These are phyloP conservation scores for Fusarium sp. DNA, from an alignment of 2,329 filamentous ascomycete species.

Conservation along the genomic window DNA sequence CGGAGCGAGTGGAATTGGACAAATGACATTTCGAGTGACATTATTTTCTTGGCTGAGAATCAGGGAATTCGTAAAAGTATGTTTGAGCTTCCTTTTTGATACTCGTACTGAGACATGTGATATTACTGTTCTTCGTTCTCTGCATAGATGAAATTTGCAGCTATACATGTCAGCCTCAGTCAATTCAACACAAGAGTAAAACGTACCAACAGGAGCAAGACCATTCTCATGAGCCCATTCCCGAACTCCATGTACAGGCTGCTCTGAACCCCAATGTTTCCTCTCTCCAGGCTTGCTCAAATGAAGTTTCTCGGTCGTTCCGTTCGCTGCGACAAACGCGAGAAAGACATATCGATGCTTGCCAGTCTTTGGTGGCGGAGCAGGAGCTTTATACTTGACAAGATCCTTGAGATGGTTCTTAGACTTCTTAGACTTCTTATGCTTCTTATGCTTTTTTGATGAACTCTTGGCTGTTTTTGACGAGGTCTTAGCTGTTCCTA, in stretches of 20 bases:
- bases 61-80: neutral
- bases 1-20: neutral
- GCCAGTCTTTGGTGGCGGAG: conserved; percentile 33
- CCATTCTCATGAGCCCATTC: conserved; percentile 37
- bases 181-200: neutral
- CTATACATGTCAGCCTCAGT: conserved; percentile 12
- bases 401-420: conserved; percentile 14
- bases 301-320: conserved; percentile 28
- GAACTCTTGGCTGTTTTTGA: neutral
- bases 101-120: neutral
- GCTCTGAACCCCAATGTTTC: conserved; percentile 34
- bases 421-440: neutral
- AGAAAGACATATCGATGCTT: conserved; percentile 42
- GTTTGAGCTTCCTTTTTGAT: conserved; percentile 2
- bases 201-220: conserved; percentile 38
- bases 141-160: conserved; percentile 42
- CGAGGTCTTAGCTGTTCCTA: neutral
- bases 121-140: conserved; percentile 32
- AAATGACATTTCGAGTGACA: conserved; percentile 4
- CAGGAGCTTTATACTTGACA: conserved; percentile 33
- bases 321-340: conserved; percentile 32
- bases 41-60: neutral
- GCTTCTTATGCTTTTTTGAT: neutral
- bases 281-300: conserved; percentile 25
- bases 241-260: conserved; percentile 29